phyloP scores from a whole-genome alignment of 2,329 filamentous ascomycete genomes.

The Botrytis cinerea region DNA sequence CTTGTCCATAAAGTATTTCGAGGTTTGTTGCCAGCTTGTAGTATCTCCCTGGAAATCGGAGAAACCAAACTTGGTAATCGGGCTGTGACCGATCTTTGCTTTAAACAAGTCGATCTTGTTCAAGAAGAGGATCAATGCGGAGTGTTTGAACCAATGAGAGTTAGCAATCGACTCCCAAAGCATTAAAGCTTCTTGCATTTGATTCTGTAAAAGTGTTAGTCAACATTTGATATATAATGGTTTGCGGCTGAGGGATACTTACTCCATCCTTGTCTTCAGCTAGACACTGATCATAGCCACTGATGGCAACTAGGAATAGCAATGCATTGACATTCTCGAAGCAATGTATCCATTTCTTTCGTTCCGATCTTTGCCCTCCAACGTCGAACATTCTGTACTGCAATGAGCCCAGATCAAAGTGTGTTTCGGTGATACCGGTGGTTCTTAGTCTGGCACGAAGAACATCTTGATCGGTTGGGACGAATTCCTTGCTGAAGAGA shows the following conservation, averaged over 20 bases:
- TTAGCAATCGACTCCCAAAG: conserved; percentile 84
- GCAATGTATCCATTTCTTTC: conserved; percentile 79
- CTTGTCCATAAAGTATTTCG: conserved; percentile 80
- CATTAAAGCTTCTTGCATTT: conserved; percentile 90
- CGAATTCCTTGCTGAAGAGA: conserved; percentile 73
- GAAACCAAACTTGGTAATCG: conserved; percentile 73
- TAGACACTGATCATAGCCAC: conserved; percentile 93
- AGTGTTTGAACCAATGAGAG: conserved; percentile 82
- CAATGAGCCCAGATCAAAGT: conserved; percentile 87
- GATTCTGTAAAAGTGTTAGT: conserved; percentile 59
- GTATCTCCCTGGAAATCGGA: conserved; percentile 75
- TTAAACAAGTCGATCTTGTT: conserved; percentile 89
- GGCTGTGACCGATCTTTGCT: conserved; percentile 69
- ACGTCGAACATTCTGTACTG: conserved; percentile 92
- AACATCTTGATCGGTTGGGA: conserved; percentile 93
- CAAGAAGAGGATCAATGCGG: conserved; percentile 79
- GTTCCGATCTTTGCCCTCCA: conserved; percentile 71
- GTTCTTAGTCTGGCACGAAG: conserved; percentile 86
- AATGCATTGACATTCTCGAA: conserved; percentile 82
- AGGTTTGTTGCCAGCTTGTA: conserved; percentile 71
- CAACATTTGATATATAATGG: neutral
- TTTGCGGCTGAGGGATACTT: conserved; percentile 46
- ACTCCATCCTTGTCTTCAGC: conserved; percentile 96
- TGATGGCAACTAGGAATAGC: conserved; percentile 91
- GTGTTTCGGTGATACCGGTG: conserved; percentile 92